Conservation (phyloP, 2,329 filamentous ascomycete genomes). For the Diaporthe destruens region DNA sequence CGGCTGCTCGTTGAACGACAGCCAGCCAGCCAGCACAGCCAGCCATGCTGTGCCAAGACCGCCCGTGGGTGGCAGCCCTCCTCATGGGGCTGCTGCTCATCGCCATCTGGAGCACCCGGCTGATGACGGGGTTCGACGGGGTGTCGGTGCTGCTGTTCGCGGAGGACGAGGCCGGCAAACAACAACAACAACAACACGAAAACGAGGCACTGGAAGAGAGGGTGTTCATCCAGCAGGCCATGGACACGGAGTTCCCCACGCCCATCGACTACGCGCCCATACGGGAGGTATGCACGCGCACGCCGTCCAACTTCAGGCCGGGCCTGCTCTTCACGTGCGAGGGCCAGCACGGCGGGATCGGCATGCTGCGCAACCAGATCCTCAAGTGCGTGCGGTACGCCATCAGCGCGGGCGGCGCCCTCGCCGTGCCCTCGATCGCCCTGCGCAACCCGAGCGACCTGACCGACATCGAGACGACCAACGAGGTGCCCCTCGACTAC, state of each 20-base stretch:
- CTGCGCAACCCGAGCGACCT: slow-evolving; percentile 51
- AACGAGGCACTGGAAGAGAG: slow-evolving; percentile 38
- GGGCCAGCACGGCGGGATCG: slow-evolving; percentile 54
- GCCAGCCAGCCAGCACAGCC: slow-evolving; percentile 24
- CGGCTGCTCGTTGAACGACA: slow-evolving; percentile 7
- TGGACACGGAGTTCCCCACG: slow-evolving; percentile 51
- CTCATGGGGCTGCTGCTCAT: slow-evolving; percentile 37
- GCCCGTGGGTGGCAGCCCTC: slow-evolving; percentile 36
- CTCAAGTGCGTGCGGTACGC: slow-evolving; percentile 57
- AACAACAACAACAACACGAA: slow-evolving; percentile 20
- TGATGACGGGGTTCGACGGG: slow-evolving; percentile 37
- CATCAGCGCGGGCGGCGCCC: slow-evolving; percentile 52
- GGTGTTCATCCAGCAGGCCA: slow-evolving; percentile 46
- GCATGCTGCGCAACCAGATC: slow-evolving; percentile 56
- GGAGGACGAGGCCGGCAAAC: background rate
- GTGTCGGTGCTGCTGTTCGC: slow-evolving; percentile 37
- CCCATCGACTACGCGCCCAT: slow-evolving; percentile 53
- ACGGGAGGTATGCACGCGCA: slow-evolving; percentile 49
- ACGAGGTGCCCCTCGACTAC: slow-evolving; percentile 48
- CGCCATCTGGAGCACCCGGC: slow-evolving; percentile 40
- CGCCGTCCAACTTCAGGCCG: slow-evolving; percentile 48
- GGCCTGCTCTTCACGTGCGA: slow-evolving; percentile 56
- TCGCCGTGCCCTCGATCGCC: slow-evolving; percentile 54
- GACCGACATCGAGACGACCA: slow-evolving; percentile 49
- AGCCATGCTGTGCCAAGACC: slow-evolving; percentile 39